A percentile compares a stretch with the other conserved stretches of the same genome.
Evolutionary conservation across 192 early-diverging fungal genomes (phyloP).

Genomic region (Haplosporangium gracile): DNA sequence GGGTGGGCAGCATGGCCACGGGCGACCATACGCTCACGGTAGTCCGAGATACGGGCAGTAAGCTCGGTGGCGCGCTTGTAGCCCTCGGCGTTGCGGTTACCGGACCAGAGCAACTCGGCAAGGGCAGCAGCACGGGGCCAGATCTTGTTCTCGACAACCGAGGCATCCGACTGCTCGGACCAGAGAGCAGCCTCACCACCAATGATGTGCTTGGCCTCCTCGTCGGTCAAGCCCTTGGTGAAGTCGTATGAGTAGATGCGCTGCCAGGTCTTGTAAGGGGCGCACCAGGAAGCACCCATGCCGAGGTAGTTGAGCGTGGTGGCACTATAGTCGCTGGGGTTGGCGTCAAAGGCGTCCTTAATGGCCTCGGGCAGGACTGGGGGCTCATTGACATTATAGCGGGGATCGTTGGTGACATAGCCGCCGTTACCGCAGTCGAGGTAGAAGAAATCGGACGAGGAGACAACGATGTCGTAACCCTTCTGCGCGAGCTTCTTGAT

Average conservation of each 20-base stretch:
- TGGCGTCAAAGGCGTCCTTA: constrained; percentile 36
- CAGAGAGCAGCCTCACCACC: constrained; percentile 80
- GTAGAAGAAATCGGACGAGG: constrained; percentile 74
- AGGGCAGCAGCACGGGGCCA: constrained; percentile 80
- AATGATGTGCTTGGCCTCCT: constrained; percentile 69
- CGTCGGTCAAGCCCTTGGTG: constrained; percentile 65
- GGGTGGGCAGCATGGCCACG: constrained; percentile 75
- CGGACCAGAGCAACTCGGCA: constrained; percentile 80
- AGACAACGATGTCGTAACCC: constrained; percentile 77
- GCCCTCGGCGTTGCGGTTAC: constrained; percentile 63
- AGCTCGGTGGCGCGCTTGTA: constrained; percentile 55
- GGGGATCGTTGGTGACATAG: constrained; percentile 73
- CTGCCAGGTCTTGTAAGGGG: constrained; percentile 82
- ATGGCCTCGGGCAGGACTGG: constrained; percentile 41
- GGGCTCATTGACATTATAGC: constrained; percentile 59
- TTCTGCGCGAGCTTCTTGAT: constrained; percentile 65
- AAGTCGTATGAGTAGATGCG: constrained; percentile 78
- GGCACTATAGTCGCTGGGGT: constrained; percentile 34
- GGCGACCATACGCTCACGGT: constrained; percentile 74
- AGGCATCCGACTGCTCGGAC: constrained; percentile 75
- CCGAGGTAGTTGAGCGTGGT: constrained; percentile 59
- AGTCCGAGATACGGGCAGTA: constrained; percentile 71
- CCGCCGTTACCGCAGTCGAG: constrained; percentile 82
- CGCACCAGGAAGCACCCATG: constrained; percentile 77
- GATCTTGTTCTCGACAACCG: constrained; percentile 69